Evolutionary conservation across 2,329 filamentous ascomycete genomes (phyloP).

Genomic region (Clarireedia hainanense): DNA sequence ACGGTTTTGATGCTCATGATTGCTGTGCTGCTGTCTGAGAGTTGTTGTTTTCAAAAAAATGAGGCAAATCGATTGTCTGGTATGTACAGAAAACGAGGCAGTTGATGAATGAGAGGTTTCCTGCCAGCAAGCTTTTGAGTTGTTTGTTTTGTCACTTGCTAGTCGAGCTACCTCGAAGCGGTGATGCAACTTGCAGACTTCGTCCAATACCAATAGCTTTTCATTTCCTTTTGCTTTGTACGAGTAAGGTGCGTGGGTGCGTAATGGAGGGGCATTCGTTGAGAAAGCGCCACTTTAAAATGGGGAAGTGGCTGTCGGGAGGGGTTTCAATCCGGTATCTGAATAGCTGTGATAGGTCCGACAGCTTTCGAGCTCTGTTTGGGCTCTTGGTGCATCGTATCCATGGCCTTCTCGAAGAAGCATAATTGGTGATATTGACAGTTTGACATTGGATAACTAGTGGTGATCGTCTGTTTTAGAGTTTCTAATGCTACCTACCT

Average conservation of each 20-base stretch:
- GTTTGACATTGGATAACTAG: too few species aligned
- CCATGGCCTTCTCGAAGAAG: too few species aligned
- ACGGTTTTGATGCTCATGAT: constrained; percentile 74
- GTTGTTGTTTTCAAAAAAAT: not conserved
- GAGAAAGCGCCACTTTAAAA: not conserved
- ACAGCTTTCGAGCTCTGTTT: too few species aligned
- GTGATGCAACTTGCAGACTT: not conserved
- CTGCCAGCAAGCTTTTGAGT: not conserved
- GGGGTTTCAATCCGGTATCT: not conserved
- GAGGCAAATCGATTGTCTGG: not conserved
- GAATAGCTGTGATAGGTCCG: too few species aligned
- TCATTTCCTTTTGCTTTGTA: not conserved
- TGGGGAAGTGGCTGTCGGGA: not conserved
- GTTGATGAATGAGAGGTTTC: not conserved
- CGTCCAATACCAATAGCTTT: not conserved
- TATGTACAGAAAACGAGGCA: not conserved
- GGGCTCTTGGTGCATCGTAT: too few species aligned
- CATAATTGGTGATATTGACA: too few species aligned
- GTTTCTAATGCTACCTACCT: too few species aligned
- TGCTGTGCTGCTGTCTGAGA: constrained; percentile 11
- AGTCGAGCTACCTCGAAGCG: not conserved
- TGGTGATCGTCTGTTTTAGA: too few species aligned
- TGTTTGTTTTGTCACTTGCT: not conserved
- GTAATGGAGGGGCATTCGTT: not conserved
- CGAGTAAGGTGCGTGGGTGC: not conserved